Evolutionary conservation across 768 basidiomycete genomes (phyloP).

Genomic region (Albatrellus ellisii): DNA sequence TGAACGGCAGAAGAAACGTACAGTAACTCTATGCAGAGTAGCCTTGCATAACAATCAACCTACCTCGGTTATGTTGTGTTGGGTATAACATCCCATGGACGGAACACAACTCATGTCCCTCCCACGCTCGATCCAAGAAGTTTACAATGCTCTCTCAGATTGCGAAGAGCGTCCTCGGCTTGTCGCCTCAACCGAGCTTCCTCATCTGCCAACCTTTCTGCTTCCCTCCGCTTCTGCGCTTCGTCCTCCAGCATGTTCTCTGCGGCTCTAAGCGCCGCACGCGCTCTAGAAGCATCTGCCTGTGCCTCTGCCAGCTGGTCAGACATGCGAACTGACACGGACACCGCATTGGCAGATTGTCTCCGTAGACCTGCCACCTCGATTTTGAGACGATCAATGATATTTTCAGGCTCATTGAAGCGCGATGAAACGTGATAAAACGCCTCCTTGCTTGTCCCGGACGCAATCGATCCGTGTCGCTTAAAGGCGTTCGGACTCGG

Average conservation of each 20-base stretch:
- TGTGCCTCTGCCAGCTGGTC: conserved; percentile 60
- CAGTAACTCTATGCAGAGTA: too few relatives aligned
- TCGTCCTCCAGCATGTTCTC: conserved; percentile 55
- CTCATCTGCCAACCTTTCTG: conserved; percentile 38
- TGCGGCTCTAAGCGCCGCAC: conserved; percentile 37
- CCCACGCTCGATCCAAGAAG: too few relatives aligned
- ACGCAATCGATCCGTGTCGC: conserved; percentile 17
- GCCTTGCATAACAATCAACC: too few relatives aligned
- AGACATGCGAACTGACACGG: conserved; percentile 48
- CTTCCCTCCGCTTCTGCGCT: conserved; percentile 39
- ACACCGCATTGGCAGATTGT: conserved; percentile 57
- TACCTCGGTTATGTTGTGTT: too few relatives aligned
- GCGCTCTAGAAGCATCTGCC: conserved; percentile 42
- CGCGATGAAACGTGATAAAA: background rate
- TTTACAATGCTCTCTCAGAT: conserved; percentile 21
- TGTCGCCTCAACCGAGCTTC: conserved; percentile 31
- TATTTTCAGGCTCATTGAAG: conserved; percentile 13
- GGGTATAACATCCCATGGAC: too few relatives aligned
- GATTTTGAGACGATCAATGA: conserved; percentile 49
- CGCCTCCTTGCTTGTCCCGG: background rate
- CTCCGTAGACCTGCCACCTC: conserved; percentile 52
- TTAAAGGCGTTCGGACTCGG: conserved; percentile 17
- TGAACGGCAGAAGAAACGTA: too few relatives aligned
- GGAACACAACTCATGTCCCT: too few relatives aligned
- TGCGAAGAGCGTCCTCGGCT: conserved; percentile 37